Percentiles rank a stretch among this genome's conserved stretches.
Conservation (phyloP, 805 yeast genomes). For the Candida takata region DNA sequence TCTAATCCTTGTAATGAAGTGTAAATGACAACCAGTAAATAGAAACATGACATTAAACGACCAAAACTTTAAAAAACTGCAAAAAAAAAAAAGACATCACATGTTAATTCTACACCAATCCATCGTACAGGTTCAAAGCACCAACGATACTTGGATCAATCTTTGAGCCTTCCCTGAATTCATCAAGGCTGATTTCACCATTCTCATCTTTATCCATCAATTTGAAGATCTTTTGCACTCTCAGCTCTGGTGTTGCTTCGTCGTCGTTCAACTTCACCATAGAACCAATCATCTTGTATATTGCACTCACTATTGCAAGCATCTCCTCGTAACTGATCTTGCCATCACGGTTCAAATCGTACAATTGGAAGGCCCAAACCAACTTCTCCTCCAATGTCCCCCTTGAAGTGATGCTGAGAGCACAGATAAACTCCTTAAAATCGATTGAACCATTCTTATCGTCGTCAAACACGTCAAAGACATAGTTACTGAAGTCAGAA, state of each 20-base stretch:
- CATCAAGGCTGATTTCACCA: slow-evolving; percentile 69
- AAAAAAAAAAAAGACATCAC: too few relatives aligned
- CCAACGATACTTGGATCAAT: slow-evolving; percentile 69
- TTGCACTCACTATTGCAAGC: slow-evolving; percentile 70
- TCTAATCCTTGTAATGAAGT: slow-evolving; percentile 30
- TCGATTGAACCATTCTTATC: slow-evolving; percentile 77
- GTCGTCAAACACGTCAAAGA: slow-evolving; percentile 83
- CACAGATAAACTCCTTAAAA: slow-evolving; percentile 87
- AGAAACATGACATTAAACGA: not conserved
- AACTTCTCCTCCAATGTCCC: slow-evolving; percentile 82
- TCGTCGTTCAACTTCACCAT: slow-evolving; percentile 87
- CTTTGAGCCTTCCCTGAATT: slow-evolving; percentile 75
- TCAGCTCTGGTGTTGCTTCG: slow-evolving; percentile 84
- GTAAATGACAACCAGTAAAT: not conserved
- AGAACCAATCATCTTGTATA: slow-evolving; percentile 92
- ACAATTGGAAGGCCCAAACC: slow-evolving; percentile 82
- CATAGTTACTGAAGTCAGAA: slow-evolving; percentile 77
- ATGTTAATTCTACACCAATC: slow-evolving; percentile 46
- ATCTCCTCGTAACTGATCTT: slow-evolving; percentile 70
- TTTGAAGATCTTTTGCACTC: slow-evolving; percentile 76
- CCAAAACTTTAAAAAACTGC: too few relatives aligned
- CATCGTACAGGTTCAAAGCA: slow-evolving; percentile 76
- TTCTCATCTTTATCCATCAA: slow-evolving; percentile 65
- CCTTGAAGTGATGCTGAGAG: slow-evolving; percentile 78
- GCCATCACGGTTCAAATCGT: slow-evolving; percentile 80